A percentile compares a stretch with the other conserved stretches of the same genome.
phyloP scores from a whole-genome alignment of 768 basidiomycete species.

The Lyophyllum shimeji region DNA sequence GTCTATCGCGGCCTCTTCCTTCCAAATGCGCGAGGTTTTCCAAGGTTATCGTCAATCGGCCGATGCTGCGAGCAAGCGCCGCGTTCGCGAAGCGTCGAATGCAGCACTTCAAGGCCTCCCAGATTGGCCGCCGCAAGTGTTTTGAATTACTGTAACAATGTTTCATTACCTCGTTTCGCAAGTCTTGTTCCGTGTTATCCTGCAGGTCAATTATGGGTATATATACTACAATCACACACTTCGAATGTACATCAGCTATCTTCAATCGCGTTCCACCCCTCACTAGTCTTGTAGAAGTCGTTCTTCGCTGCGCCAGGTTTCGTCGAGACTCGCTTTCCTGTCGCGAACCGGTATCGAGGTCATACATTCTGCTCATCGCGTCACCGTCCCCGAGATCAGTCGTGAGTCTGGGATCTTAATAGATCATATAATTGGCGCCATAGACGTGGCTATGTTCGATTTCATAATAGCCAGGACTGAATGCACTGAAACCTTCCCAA shows the following conservation, averaged over 20 bases:
- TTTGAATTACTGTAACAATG: constrained; percentile 18
- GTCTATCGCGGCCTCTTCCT: constrained; percentile 64
- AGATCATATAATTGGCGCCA: too few species aligned
- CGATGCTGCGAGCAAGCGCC: constrained; percentile 67
- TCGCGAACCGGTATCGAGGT: too few species aligned
- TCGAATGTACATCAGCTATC: not conserved
- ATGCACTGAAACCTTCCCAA: too few species aligned
- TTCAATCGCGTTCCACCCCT: not conserved
- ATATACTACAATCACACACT: not conserved
- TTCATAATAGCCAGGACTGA: too few species aligned
- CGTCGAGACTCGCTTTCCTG: too few species aligned
- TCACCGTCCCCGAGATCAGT: too few species aligned
- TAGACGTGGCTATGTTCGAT: too few species aligned
- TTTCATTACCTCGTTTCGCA: not conserved
- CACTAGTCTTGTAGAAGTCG: too few species aligned
- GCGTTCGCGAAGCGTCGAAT: constrained; percentile 78
- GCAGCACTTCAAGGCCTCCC: constrained; percentile 71
- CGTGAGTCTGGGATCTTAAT: too few species aligned
- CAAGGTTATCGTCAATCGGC: constrained; percentile 71
- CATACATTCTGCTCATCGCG: too few species aligned
- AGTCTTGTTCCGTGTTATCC: not conserved
- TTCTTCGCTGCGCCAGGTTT: too few species aligned
- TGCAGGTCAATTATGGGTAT: not conserved
- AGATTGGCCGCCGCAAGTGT: constrained; percentile 62
- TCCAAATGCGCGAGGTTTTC: constrained; percentile 78